A percentile compares a stretch with the other conserved stretches of the same genome.
Evolutionary conservation across 2,329 filamentous ascomycete genomes (phyloP).

Genomic region (Lachnellula arida): DNA sequence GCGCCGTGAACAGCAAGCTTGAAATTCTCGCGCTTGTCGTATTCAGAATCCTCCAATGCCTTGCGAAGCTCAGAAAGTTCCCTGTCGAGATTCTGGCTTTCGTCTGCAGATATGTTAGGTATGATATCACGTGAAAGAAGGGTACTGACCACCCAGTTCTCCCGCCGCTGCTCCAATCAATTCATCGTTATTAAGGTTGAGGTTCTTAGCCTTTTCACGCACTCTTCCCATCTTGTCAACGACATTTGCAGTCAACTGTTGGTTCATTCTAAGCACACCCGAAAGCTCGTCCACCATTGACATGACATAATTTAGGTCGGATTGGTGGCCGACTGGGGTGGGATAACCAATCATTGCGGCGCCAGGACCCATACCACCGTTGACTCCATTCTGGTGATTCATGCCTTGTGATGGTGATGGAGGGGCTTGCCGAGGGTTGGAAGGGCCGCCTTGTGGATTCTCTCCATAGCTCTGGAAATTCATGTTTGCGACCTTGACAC

Average conservation of each 20-base stretch:
- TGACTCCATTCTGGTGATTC: conserved; percentile 30
- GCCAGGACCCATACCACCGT: conserved; percentile 26
- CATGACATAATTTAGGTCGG: conserved; percentile 65
- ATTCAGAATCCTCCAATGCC: conserved; percentile 57
- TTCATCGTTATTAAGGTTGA: conserved; percentile 53
- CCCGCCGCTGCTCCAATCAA: conserved; percentile 51
- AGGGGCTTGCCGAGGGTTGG: conserved; percentile 28
- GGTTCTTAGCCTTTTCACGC: conserved; percentile 49
- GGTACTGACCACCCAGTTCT: conserved; percentile 49
- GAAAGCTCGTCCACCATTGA: conserved; percentile 63
- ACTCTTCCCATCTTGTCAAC: conserved; percentile 59
- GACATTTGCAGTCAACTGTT: conserved; percentile 60
- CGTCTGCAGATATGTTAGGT: conserved; percentile 37
- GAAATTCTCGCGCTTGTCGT: conserved; percentile 57
- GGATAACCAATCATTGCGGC: conserved; percentile 35
- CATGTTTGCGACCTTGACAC: conserved; percentile 4
- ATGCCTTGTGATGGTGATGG: conserved; percentile 29
- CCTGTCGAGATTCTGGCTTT: conserved; percentile 56
- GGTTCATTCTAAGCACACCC: conserved; percentile 32
- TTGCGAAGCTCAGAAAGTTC: conserved; percentile 58
- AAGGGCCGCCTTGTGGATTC: conserved; percentile 15
- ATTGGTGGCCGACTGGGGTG: conserved; percentile 63
- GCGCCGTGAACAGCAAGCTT: conserved; percentile 52
- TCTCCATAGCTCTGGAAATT: conserved; percentile 26
- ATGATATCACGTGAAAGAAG: background rate